Evolutionary conservation across 2,329 filamentous ascomycete species (phyloP).

Genomic region (Talaromyces sp.): DNA sequence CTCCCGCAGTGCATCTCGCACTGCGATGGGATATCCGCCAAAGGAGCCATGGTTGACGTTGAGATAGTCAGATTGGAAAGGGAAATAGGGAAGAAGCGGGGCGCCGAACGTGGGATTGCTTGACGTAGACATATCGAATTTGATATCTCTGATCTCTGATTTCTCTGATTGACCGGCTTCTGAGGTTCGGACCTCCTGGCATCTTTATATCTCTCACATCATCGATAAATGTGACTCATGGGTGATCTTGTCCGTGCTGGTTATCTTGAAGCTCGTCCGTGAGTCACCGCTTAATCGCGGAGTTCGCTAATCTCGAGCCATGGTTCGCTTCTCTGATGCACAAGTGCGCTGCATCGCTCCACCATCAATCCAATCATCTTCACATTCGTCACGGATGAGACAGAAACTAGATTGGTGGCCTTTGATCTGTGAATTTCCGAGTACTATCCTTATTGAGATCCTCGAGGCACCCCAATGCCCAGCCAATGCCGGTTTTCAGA

Average conservation of each 20-base stretch:
- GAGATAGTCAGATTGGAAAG: constrained; percentile 25
- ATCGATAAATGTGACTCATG: neutral
- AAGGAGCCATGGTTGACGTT: constrained; percentile 55
- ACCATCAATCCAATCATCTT: no score
- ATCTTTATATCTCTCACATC: neutral
- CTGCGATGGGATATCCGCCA: constrained; percentile 62
- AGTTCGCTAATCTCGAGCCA: no score
- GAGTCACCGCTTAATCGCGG: constrained; percentile 21
- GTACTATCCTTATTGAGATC: no score
- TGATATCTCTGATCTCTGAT: neutral
- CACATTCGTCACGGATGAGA: no score
- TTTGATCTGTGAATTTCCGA: no score
- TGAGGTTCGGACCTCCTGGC: neutral
- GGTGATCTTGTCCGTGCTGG: neutral
- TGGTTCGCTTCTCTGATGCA: no score
- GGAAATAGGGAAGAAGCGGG: constrained; percentile 33
- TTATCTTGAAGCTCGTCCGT: neutral
- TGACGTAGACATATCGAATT: neutral
- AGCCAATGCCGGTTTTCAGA: no score
- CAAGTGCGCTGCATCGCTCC: no score
- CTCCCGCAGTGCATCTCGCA: constrained; percentile 55
- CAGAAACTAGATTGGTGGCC: neutral
- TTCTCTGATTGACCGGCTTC: neutral
- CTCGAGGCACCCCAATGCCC: no score
- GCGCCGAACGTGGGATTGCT: neutral